A percentile compares a stretch with the other conserved stretches of the same genome.
Conservation (phyloP, 78 protist genomes). For the Monocercomonoides exilis region DNA sequence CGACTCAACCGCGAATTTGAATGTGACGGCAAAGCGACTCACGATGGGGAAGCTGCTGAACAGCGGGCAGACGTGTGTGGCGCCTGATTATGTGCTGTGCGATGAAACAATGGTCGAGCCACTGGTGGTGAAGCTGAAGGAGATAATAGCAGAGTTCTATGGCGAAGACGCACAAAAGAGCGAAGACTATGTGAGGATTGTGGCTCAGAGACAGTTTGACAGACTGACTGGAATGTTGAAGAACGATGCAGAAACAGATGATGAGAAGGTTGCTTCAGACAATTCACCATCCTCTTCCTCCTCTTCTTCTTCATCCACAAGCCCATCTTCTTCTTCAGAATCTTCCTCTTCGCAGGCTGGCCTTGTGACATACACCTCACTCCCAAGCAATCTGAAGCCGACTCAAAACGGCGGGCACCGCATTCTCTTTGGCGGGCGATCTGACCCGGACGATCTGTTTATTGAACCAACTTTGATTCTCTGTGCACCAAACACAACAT, state of each 20-base stretch:
- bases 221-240: not conserved
- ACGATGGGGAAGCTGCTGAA: conserved; percentile 47
- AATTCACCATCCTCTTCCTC: too few relatives aligned
- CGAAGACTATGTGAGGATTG: not conserved
- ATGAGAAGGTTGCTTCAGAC: not conserved
- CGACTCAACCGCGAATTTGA: conserved; percentile 45
- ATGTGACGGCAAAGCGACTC: conserved; percentile 43
- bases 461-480: not conserved
- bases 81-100: conserved; percentile 59
- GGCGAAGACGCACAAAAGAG: not conserved
- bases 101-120: not conserved
- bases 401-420: too few relatives aligned
- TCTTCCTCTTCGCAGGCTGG: too few relatives aligned
- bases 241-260: not conserved
- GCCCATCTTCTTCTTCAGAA: too few relatives aligned
- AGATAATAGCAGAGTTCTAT: not conserved
- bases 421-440: not conserved
- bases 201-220: not conserved
- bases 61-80: conserved; percentile 79
- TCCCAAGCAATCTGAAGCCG: too few relatives aligned
- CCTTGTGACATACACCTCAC: too few relatives aligned
- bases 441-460: not conserved
- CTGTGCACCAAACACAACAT: not conserved
- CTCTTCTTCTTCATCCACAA: too few relatives aligned
- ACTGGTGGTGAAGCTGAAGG: not conserved